These are phyloP conservation scores for Emydomyces testavorans DNA, from an alignment of 2,329 filamentous ascomycete genomes.

Conservation along the genomic window DNA sequence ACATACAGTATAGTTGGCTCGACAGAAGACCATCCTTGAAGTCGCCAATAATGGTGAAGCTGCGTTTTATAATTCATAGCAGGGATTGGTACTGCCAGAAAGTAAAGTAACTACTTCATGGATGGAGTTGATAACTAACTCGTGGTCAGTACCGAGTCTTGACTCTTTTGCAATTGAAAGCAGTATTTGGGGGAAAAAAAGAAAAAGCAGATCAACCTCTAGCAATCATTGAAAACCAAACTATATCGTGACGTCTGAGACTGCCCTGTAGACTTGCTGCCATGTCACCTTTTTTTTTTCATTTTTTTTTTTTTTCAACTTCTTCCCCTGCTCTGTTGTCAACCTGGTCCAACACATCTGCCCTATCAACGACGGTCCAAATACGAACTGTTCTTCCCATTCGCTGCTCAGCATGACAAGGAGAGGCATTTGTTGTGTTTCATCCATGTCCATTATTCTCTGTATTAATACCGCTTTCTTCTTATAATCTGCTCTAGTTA, in stretches of 20 bases:
- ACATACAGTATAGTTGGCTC: too few relatives aligned
- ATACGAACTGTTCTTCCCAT: conserved; percentile 5
- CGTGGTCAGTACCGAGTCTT: too few relatives aligned
- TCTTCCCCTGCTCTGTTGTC: not conserved
- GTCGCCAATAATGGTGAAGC: too few relatives aligned
- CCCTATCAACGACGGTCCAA: not conserved
- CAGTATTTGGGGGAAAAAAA: not conserved
- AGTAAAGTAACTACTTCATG: too few relatives aligned
- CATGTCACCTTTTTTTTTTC: conserved; percentile 6
- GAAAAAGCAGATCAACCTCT: not conserved
- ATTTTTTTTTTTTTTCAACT: not conserved
- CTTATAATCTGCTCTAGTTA: not conserved
- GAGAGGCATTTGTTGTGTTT: conserved; percentile 1
- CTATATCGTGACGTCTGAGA: not conserved
- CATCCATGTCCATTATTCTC: conserved; percentile 3
- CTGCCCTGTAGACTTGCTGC: not conserved
- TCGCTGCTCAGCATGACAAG: conserved; percentile 1
- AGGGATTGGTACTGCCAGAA: too few relatives aligned
- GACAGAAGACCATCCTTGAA: too few relatives aligned
- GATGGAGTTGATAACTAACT: too few relatives aligned
- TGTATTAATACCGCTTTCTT: not conserved
- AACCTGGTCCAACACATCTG: not conserved
- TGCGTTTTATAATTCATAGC: too few relatives aligned
- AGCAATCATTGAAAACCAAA: conserved; percentile 5
- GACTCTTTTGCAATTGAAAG: too few relatives aligned